Evolutionary conservation across 148 eudicot genomes (phyloP).

Genomic region (Vaccinium vitisidaea): DNA sequence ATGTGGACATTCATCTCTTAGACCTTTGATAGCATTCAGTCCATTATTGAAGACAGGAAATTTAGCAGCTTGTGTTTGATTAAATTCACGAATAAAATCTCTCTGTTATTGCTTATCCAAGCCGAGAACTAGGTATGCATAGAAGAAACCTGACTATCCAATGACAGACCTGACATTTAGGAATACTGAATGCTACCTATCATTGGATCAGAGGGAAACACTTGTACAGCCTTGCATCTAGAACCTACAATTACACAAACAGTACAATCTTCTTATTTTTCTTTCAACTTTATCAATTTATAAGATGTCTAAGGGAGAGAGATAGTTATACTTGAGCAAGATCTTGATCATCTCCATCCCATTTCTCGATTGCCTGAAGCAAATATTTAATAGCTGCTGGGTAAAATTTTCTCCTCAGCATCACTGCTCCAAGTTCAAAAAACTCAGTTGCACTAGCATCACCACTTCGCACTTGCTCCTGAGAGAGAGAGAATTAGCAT

Average conservation of each 20-base stretch:
- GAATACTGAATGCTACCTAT: neutral
- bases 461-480: slow-evolving; percentile 99
- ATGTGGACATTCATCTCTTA: neutral
- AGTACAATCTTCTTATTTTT: neutral
- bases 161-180: neutral
- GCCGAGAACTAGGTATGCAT: neutral
- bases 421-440: slow-evolving; percentile 96
- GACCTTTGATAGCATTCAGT: neutral
- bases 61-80: neutral
- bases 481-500: slow-evolving; percentile 18
- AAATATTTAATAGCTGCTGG: slow-evolving; percentile 85
- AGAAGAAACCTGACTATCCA: neutral
- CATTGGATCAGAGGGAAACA: neutral
- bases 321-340: slow-evolving; percentile 69
- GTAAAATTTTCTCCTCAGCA: slow-evolving; percentile 85
- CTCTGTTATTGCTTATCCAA: neutral
- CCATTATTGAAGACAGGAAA: neutral
- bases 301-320: slow-evolving; percentile 12
- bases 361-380: slow-evolving; percentile 83
- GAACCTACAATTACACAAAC: neutral
- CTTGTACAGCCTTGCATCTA: neutral
- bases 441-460: slow-evolving; percentile 84
- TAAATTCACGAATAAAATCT: neutral
- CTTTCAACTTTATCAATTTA: neutral
- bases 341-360: slow-evolving; percentile 98